These are phyloP conservation scores for Zopfochytrium polystomum DNA, from an alignment of 371 early-diverging fungal species.

Conservation along the genomic window DNA sequence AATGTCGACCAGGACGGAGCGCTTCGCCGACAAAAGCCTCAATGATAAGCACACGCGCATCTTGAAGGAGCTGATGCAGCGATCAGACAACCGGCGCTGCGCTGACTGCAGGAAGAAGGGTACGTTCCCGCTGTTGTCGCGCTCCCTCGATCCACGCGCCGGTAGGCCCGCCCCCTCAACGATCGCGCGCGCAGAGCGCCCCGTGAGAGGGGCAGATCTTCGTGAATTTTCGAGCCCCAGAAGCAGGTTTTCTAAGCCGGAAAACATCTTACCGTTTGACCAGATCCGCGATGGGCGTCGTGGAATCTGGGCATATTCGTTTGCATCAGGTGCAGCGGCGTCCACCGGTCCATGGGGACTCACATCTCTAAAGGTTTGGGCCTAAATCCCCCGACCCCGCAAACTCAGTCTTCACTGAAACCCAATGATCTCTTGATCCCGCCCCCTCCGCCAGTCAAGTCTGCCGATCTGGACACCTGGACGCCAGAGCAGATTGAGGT, in stretches of 20 bases:
- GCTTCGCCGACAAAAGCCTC: constrained; percentile 67
- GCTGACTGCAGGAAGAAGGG: constrained; percentile 82
- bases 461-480: constrained; percentile 89
- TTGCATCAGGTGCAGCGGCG: constrained; percentile 89
- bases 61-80: constrained; percentile 67
- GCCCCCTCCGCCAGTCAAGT: constrained; percentile 61
- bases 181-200: neutral
- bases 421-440: constrained; percentile 3
- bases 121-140: constrained; percentile 45
- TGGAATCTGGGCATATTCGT: constrained; percentile 90
- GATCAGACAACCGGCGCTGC: constrained; percentile 71
- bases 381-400: no score
- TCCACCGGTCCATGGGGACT: constrained; percentile 90
- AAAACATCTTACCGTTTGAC: neutral
- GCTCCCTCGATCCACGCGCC: neutral
- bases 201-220: no score
- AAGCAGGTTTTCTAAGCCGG: no score
- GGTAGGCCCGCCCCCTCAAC: constrained; percentile 37
- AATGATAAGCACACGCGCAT: constrained; percentile 70
- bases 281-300: constrained; percentile 95
- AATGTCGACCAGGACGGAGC: constrained; percentile 73
- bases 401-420: no score
- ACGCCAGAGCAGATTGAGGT: constrained; percentile 87
- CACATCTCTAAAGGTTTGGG: constrained; percentile 83
- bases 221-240: no score